phyloP scores from a whole-genome alignment of 192 early-diverging fungal genomes.

The Entrophospora sp. region DNA sequence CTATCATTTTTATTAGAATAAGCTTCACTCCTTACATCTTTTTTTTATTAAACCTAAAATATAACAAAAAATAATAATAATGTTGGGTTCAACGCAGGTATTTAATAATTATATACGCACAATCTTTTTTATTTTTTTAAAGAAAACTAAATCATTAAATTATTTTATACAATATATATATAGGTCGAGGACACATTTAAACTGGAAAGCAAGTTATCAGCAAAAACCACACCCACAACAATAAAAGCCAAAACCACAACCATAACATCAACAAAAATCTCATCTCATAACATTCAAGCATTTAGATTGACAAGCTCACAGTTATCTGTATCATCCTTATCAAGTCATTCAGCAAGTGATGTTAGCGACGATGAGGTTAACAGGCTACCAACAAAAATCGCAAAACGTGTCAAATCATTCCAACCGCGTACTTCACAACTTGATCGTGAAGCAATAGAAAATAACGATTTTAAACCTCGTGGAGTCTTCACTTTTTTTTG shows the following conservation, averaged over 20 bases:
- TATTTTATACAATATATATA: too few species aligned
- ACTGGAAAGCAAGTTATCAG: too few species aligned
- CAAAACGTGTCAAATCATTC: slow-evolving; percentile 27
- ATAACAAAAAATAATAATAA: too few species aligned
- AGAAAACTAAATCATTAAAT: too few species aligned
- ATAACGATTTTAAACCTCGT: slow-evolving; percentile 40
- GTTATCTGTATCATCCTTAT: background rate
- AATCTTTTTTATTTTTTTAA: too few species aligned
- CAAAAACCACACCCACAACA: too few species aligned
- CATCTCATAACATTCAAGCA: background rate
- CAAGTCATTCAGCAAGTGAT: background rate
- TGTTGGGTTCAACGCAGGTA: too few species aligned
- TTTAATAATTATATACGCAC: too few species aligned
- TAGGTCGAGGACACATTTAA: too few species aligned
- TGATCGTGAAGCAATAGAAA: slow-evolving; percentile 31
- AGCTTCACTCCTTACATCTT: too few species aligned
- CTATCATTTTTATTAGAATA: too few species aligned
- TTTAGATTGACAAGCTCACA: background rate
- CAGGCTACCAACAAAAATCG: background rate
- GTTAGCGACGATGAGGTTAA: background rate
- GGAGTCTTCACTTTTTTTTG: slow-evolving; percentile 82
- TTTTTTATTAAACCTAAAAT: too few species aligned
- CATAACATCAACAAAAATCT: background rate
- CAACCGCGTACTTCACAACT: slow-evolving; percentile 30
- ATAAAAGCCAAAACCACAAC: background rate